Evolutionary conservation across 148 eudicot species (phyloP).

Genomic region (Polygonum aviculare): DNA sequence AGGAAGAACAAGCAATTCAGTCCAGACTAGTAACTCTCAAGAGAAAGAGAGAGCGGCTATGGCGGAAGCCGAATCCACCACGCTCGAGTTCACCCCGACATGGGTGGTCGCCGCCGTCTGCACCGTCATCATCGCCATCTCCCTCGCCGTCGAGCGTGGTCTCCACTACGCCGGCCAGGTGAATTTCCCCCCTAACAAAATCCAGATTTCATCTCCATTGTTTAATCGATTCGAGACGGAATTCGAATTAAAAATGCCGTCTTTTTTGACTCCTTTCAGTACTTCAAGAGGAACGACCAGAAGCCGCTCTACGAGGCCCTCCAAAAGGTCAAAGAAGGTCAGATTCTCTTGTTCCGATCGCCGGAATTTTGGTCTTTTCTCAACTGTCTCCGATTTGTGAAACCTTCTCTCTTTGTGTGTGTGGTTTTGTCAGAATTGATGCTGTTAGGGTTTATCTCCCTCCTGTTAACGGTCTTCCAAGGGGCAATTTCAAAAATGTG

Average conservation of each 20-base stretch:
- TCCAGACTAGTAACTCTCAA: neutral
- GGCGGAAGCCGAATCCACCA: slow-evolving; percentile 29
- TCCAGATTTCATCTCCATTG: neutral
- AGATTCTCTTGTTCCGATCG: neutral
- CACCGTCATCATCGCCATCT: slow-evolving; percentile 72
- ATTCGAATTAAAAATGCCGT: neutral
- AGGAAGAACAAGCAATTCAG: neutral
- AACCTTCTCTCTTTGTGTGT: neutral
- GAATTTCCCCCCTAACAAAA: neutral
- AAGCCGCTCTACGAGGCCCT: slow-evolving; percentile 51
- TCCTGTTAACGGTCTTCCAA: slow-evolving; percentile 49
- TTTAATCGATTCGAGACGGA: neutral
- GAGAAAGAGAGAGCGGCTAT: slow-evolving; percentile 20
- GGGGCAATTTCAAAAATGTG: slow-evolving; percentile 31
- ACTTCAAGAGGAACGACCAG: slow-evolving; percentile 37
- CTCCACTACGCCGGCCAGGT: slow-evolving; percentile 70
- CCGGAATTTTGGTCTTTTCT: neutral
- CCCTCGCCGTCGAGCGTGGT: slow-evolving; percentile 70
- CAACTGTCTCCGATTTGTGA: neutral
- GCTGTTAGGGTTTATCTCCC: slow-evolving; percentile 61
- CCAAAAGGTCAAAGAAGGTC: slow-evolving; percentile 64
- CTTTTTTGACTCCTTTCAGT: slow-evolving; percentile 25
- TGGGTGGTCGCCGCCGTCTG: slow-evolving; percentile 95
- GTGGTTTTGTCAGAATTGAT: slow-evolving; percentile 39
- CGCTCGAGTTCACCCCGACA: slow-evolving; percentile 81